A percentile compares a stretch with the other conserved stretches of the same genome.
phyloP scores from a whole-genome alignment of 805 yeast species.

The Kurtzmaniella fragi region DNA sequence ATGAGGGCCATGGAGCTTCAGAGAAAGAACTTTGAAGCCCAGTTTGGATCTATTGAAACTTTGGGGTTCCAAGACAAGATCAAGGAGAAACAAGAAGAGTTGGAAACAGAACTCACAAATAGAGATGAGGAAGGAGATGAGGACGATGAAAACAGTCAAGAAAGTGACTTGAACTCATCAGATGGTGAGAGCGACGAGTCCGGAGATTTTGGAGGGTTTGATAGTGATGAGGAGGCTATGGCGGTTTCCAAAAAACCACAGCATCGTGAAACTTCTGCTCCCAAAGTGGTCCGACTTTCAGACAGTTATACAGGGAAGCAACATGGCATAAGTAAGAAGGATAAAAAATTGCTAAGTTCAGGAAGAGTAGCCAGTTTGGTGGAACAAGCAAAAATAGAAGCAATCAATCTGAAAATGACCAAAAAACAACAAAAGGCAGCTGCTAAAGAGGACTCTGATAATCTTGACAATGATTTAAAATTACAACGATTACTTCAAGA shows the following conservation, averaged over 20 bases:
- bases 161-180: slow-evolving; percentile 3
- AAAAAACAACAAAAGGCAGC: slow-evolving; percentile 31
- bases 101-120: slow-evolving; percentile 10
- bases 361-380: slow-evolving; percentile 56
- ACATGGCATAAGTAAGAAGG: slow-evolving; percentile 37
- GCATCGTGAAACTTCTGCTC: slow-evolving; percentile 15
- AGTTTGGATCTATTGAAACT: slow-evolving; percentile 54
- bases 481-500: slow-evolving; percentile 65
- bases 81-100: slow-evolving; percentile 13
- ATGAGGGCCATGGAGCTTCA: slow-evolving; percentile 44
- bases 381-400: slow-evolving; percentile 23
- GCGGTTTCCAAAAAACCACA: slow-evolving; percentile 5
- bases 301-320: slow-evolving; percentile 25
- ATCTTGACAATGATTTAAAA: slow-evolving; percentile 66
- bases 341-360: slow-evolving; percentile 47
- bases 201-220: slow-evolving; percentile 8
- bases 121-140: slow-evolving; percentile 18
- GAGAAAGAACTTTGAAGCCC: slow-evolving; percentile 56
- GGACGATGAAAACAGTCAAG: slow-evolving; percentile 12
- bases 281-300: slow-evolving; percentile 46
- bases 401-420: slow-evolving; percentile 19
- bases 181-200: no score
- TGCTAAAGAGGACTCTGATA: slow-evolving; percentile 41
- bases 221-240: slow-evolving; percentile 8
- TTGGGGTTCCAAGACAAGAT: slow-evolving; percentile 34